Percentiles rank a stretch among this genome's conserved stretches.
These are phyloP conservation scores for Discostella stelligeroides DNA, from an alignment of 108 stramenopile species.

Conservation along the genomic window DNA sequence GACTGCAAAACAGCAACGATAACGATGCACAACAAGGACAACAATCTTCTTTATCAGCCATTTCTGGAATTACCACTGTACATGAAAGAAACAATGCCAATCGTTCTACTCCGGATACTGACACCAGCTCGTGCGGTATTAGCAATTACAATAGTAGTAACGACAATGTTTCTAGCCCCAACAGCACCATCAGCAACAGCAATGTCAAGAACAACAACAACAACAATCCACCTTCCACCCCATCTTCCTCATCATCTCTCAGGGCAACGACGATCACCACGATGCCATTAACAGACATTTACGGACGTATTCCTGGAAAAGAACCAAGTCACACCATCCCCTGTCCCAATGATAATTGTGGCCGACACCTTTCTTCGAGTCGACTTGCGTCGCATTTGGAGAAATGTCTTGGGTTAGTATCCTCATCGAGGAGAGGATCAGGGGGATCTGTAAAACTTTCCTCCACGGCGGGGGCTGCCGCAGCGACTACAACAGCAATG, in stretches of 20 bases:
- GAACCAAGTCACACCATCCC: conserved; percentile 8
- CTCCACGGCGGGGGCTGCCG: background rate
- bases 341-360: conserved; percentile 6
- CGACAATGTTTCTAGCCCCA: background rate
- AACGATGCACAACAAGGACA: too few species aligned
- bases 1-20: background rate
- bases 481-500: background rate
- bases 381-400: background rate
- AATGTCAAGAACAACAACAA: too few species aligned
- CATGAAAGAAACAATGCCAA: too few species aligned
- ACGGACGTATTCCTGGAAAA: conserved; percentile 1
- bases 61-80: too few species aligned
- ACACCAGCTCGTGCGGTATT: background rate
- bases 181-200: background rate
- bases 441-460: too few species aligned
- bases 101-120: background rate
- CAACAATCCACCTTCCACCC: too few species aligned
- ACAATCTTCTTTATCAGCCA: too few species aligned
- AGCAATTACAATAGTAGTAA: background rate
- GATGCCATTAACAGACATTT: background rate
- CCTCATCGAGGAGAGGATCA: background rate
- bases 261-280: background rate
- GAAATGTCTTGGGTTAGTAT: conserved; percentile 1
- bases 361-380: conserved; percentile 2
- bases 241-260: too few species aligned